Evolutionary conservation across 768 basidiomycete genomes (phyloP).

Genomic region (Psilocybe azurescens): DNA sequence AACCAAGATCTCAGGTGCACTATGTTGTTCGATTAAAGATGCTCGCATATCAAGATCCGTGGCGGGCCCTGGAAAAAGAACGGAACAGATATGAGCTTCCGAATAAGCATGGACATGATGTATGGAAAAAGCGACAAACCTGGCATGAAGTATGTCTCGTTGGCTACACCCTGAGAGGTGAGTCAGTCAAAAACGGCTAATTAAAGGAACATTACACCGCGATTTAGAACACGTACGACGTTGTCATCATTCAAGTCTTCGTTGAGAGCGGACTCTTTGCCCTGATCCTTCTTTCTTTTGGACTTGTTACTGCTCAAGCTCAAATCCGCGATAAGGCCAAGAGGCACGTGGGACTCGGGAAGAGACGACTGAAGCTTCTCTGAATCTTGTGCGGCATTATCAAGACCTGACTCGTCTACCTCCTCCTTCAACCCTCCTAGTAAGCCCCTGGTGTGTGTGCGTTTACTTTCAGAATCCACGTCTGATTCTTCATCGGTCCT

Average conservation of each 20-base stretch:
- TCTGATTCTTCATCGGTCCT: conserved; percentile 49
- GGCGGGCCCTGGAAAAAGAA: conserved; percentile 58
- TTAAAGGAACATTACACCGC: conserved; percentile 4
- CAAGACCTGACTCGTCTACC: conserved; percentile 29
- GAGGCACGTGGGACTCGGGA: conserved; percentile 74
- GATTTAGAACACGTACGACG: conserved; percentile 48
- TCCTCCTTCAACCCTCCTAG: conserved; percentile 21
- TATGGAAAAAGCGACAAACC: conserved; percentile 44
- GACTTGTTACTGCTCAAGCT: conserved; percentile 60
- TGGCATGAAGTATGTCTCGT: conserved; percentile 80
- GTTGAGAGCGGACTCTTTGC: conserved; percentile 37
- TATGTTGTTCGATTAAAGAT: conserved; percentile 75
- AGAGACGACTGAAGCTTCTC: conserved; percentile 56
- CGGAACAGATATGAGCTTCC: not conserved
- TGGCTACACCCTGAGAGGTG: conserved; percentile 71
- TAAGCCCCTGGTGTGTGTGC: conserved; percentile 24
- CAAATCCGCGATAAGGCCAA: conserved; percentile 77
- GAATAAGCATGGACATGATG: not conserved
- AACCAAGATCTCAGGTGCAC: conserved; percentile 81
- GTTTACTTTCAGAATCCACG: conserved; percentile 37
- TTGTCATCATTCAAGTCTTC: conserved; percentile 66
- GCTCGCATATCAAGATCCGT: conserved; percentile 74
- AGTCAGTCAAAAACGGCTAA: not conserved
- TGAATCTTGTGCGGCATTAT: conserved; percentile 40
- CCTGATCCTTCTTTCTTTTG: conserved; percentile 43